A percentile compares a stretch with the other conserved stretches of the same genome.
phyloP scores from a whole-genome alignment of 2,329 filamentous ascomycete genomes.

The Thielaviopsis cerberus region DNA sequence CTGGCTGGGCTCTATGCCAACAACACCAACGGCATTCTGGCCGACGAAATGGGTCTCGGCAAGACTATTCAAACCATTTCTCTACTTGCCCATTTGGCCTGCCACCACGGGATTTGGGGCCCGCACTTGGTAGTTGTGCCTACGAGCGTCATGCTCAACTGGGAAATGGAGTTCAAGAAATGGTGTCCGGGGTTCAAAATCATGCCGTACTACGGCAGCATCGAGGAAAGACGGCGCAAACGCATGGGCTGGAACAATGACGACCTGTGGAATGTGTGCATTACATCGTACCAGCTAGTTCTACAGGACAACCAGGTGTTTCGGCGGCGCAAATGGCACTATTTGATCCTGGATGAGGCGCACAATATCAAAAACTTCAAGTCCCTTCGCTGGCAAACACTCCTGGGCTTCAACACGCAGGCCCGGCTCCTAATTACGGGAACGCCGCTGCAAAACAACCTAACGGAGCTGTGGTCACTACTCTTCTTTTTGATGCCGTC shows the following conservation, averaged over 20 bases:
- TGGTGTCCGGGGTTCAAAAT: slow-evolving; percentile 98
- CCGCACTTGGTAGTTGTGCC: slow-evolving; percentile 91
- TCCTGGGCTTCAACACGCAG: slow-evolving; percentile 82
- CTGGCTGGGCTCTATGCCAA: slow-evolving; percentile 81
- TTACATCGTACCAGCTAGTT: slow-evolving; percentile 93
- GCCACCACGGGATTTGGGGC: slow-evolving; percentile 80
- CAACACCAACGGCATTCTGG: slow-evolving; percentile 85
- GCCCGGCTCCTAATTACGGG: slow-evolving; percentile 77
- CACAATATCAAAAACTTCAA: slow-evolving; percentile 99
- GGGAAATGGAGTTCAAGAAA: slow-evolving; percentile 99
- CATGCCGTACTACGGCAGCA: slow-evolving; percentile 84
- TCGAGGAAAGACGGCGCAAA: slow-evolving; percentile 81
- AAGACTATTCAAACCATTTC: slow-evolving; percentile 98
- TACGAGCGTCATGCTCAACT: slow-evolving; percentile 96
- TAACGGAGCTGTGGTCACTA: slow-evolving; percentile 91
- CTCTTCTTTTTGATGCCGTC: slow-evolving; percentile 93
- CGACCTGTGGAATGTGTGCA: slow-evolving; percentile 89
- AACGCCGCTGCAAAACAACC: slow-evolving; percentile 88
- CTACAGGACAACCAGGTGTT: slow-evolving; percentile 87
- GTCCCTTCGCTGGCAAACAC: slow-evolving; percentile 87
- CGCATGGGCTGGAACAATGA: slow-evolving; percentile 86
- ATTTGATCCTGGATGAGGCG: slow-evolving; percentile 93
- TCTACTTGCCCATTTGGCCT: slow-evolving; percentile 77
- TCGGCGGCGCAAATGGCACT: slow-evolving; percentile 85
- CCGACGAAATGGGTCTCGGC: slow-evolving; percentile 94